phyloP scores from a whole-genome alignment of 495 filamentous ascomycete genomes.

The Jackrogersella minutella region DNA sequence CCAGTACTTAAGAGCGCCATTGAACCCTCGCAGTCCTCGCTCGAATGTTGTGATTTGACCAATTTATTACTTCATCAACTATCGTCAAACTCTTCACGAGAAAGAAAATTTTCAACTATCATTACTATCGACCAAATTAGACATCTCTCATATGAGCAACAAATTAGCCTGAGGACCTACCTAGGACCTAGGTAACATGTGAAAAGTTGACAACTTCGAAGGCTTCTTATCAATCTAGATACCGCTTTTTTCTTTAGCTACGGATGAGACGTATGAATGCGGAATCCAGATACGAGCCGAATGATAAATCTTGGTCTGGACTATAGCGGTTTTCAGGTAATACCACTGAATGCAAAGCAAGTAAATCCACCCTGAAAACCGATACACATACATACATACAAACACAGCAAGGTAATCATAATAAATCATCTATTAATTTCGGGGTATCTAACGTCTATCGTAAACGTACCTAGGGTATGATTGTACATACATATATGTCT shows the following conservation, averaged over 20 bases:
- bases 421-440: slow-evolving; percentile 29
- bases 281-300: slow-evolving; percentile 1
- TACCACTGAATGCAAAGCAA: background rate
- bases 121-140: too few species aligned
- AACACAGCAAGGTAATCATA: too few species aligned
- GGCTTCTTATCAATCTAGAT: background rate
- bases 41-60: too few species aligned
- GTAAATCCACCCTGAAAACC: background rate
- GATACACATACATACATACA: too few species aligned
- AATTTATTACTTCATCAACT: too few species aligned
- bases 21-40: background rate
- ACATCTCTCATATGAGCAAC: too few species aligned
- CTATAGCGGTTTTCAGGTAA: background rate
- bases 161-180: too few species aligned
- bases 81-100: too few species aligned
- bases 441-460: slow-evolving; percentile 31
- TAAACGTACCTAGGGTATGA: slow-evolving; percentile 1
- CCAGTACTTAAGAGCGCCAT: background rate
- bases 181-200: too few species aligned
- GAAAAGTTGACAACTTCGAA: too few species aligned
- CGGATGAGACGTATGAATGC: background rate
- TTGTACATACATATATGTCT: slow-evolving; percentile 2
- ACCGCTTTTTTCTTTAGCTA: background rate
- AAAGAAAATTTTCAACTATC: too few species aligned
- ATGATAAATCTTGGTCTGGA: background rate